A percentile compares a stretch with the other conserved stretches of the same genome.
Conservation (phyloP, 129 eudicot genomes). For the Logfia minima region DNA sequence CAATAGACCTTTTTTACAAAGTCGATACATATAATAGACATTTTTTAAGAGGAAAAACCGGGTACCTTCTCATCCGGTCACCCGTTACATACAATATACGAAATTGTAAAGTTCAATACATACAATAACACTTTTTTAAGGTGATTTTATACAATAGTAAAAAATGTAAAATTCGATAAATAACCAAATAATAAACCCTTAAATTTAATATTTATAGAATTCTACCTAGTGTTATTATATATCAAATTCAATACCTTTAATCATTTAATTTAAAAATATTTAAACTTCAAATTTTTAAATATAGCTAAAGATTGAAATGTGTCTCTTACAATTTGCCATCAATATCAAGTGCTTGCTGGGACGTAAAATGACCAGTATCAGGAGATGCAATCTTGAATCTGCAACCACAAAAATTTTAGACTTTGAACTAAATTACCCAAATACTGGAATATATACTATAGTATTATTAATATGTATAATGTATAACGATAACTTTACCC, state of each 20-base stretch:
- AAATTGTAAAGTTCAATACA: too few species aligned
- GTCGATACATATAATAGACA: too few species aligned
- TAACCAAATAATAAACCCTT: too few species aligned
- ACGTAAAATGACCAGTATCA: constrained; percentile 44
- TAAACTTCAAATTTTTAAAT: neutral
- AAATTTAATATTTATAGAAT: neutral
- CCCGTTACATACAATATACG: too few species aligned
- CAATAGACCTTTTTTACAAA: too few species aligned
- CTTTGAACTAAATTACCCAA: neutral
- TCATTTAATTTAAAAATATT: neutral
- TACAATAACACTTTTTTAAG: too few species aligned
- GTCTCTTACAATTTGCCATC: constrained; percentile 46
- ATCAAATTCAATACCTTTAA: neutral
- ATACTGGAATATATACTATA: neutral
- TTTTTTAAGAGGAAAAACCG: too few species aligned
- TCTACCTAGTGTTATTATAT: neutral
- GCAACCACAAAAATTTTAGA: constrained; percentile 17
- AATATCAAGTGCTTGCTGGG: constrained; percentile 32
- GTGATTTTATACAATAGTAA: too few species aligned
- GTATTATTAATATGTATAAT: neutral
- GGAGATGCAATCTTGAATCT: constrained; percentile 42
- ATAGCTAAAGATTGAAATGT: neutral
- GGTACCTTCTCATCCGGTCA: too few species aligned
- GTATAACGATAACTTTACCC: constrained; percentile 40
- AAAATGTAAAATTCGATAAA: too few species aligned